phyloP scores from a whole-genome alignment of 31 red algal genomes.

The Pterothamnion heteromorphum region DNA sequence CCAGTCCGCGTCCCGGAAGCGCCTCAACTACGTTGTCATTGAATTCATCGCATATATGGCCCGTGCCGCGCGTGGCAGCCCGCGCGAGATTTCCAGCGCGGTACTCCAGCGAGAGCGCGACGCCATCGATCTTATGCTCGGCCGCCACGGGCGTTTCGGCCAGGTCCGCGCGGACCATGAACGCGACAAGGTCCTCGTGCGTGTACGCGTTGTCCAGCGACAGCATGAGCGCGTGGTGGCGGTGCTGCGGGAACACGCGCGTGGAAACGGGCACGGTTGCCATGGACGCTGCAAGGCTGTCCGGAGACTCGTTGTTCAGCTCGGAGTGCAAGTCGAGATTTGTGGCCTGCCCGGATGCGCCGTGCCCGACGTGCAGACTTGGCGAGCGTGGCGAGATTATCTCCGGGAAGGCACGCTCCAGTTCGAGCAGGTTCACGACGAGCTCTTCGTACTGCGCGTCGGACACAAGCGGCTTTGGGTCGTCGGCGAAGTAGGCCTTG shows the following conservation, averaged over 20 bases:
- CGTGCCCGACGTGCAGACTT: constrained; percentile 58
- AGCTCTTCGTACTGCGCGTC: constrained; percentile 79
- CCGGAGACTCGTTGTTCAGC: background rate
- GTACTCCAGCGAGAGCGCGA: constrained; percentile 70
- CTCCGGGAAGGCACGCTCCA: constrained; percentile 62
- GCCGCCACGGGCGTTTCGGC: constrained; percentile 7
- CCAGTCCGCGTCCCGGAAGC: constrained; percentile 55
- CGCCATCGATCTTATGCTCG: constrained; percentile 81
- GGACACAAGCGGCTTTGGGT: constrained; percentile 60
- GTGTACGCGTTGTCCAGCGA: constrained; percentile 66
- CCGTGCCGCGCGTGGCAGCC: constrained; percentile 73
- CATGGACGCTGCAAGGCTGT: constrained; percentile 38
- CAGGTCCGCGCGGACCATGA: constrained; percentile 41
- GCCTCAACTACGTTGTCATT: constrained; percentile 60
- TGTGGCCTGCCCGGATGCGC: constrained; percentile 32
- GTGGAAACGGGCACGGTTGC: constrained; percentile 39
- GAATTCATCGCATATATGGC: constrained; percentile 63
- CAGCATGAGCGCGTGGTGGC: constrained; percentile 62
- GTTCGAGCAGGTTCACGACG: constrained; percentile 53
- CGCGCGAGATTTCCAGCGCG: constrained; percentile 35
- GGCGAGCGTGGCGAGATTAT: constrained; percentile 62
- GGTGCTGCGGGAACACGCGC: constrained; percentile 55
- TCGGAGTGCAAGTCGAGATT: constrained; percentile 47
- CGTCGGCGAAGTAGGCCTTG: constrained; percentile 59
- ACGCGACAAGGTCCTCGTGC: constrained; percentile 53